These are phyloP conservation scores for Xylaria scruposa DNA, from an alignment of 495 filamentous ascomycete genomes.

Conservation along the genomic window DNA sequence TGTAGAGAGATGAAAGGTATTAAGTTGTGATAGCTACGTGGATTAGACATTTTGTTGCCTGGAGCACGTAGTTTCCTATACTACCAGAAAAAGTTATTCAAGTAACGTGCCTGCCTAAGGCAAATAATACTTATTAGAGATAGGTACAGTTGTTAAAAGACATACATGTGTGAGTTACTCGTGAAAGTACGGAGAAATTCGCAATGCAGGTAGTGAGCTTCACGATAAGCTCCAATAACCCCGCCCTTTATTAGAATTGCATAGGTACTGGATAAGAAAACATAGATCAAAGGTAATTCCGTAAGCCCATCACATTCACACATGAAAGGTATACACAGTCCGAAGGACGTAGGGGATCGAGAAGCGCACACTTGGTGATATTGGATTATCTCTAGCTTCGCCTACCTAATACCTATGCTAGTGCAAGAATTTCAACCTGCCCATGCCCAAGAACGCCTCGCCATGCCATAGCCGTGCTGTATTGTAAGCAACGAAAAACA, in stretches of 20 bases:
- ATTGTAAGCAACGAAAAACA: slow-evolving; percentile 15
- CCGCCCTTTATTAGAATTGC: no score
- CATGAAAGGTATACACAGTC: neutral
- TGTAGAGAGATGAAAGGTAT: neutral
- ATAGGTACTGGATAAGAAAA: no score
- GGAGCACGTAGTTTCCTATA: neutral
- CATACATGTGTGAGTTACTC: neutral
- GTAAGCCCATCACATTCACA: neutral
- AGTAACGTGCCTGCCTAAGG: neutral
- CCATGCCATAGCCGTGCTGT: neutral
- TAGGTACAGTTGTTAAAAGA: no score
- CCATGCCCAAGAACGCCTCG: slow-evolving; percentile 21
- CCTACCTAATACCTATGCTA: slow-evolving; percentile 12
- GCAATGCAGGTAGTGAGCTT: neutral
- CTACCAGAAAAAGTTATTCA: neutral
- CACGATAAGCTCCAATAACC: neutral
- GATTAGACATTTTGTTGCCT: neutral
- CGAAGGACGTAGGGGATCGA: neutral
- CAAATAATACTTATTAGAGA: no score
- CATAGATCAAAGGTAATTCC: neutral
- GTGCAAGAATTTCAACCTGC: slow-evolving; percentile 11
- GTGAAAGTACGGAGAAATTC: neutral
- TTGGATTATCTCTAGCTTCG: slow-evolving; percentile 10
- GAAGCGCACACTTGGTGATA: neutral
- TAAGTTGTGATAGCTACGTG: neutral